These are phyloP conservation scores for Colletotrichum neosansevieriae DNA, from an alignment of 2,329 filamentous ascomycete genomes.

Conservation along the genomic window DNA sequence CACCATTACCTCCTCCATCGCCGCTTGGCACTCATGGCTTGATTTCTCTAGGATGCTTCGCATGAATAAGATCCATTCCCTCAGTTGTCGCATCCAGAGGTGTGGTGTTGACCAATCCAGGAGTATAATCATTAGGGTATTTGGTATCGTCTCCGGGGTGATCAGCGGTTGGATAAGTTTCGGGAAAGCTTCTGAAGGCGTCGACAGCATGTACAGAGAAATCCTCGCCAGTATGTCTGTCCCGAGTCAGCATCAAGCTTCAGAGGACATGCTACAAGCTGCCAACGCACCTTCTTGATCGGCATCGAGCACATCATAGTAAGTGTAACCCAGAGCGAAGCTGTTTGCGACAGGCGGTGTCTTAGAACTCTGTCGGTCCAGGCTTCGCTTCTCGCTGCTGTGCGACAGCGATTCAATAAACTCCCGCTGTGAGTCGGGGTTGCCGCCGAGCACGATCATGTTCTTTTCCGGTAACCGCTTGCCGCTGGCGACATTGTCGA, in stretches of 20 bases:
- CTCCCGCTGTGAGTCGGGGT: conserved; percentile 84
- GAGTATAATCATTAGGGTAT: conserved; percentile 90
- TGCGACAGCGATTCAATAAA: conserved; percentile 77
- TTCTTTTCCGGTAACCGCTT: conserved; percentile 94
- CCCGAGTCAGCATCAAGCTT: conserved; percentile 1
- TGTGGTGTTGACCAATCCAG: conserved; percentile 96
- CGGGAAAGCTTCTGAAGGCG: conserved; percentile 84
- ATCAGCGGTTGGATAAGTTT: conserved; percentile 86
- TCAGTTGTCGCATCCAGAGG: conserved; percentile 88
- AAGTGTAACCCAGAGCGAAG: conserved; percentile 94
- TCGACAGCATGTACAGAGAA: conserved; percentile 89
- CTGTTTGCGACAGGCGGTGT: conserved; percentile 88
- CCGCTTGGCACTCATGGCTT: conserved; percentile 80
- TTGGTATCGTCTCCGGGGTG: conserved; percentile 84
- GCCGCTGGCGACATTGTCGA: conserved; percentile 89
- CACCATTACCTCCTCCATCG: conserved; percentile 88
- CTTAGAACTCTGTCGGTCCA: conserved; percentile 68
- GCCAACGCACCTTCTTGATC: conserved; percentile 84
- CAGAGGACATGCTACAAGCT: not conserved
- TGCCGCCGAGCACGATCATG: conserved; percentile 85
- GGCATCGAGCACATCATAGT: conserved; percentile 92
- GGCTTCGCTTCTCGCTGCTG: conserved; percentile 64
- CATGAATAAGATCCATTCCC: conserved; percentile 89
- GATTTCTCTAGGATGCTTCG: conserved; percentile 81
- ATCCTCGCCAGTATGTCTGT: conserved; percentile 89